Percentiles rank a stretch among this genome's conserved stretches.
These are phyloP conservation scores for Sporothrix brasiliensis DNA, from an alignment of 2,329 filamentous ascomycete genomes.

Conservation along the genomic window DNA sequence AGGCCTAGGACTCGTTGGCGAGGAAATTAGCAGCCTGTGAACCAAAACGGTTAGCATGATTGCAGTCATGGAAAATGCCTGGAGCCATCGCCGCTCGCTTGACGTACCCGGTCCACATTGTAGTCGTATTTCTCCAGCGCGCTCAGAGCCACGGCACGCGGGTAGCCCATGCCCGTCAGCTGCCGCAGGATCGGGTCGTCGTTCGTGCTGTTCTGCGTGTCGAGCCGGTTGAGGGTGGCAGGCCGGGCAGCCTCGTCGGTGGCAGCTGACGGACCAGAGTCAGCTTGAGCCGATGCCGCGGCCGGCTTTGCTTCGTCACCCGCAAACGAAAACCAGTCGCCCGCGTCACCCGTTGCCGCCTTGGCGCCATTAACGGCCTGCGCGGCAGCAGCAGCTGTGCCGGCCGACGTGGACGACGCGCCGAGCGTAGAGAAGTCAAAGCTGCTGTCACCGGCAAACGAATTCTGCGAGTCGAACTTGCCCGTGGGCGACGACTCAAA, in stretches of 20 bases:
- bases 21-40: conserved; percentile 24
- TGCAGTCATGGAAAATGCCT: background rate
- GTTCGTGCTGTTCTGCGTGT: conserved; percentile 74
- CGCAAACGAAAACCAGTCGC: conserved; percentile 64
- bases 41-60: conserved; percentile 17
- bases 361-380: conserved; percentile 46
- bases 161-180: conserved; percentile 86
- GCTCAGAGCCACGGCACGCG: conserved; percentile 69
- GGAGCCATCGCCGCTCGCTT: background rate
- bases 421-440: conserved; percentile 61
- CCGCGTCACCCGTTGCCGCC: conserved; percentile 53
- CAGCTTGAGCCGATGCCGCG: conserved; percentile 29
- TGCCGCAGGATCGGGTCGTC: conserved; percentile 92
- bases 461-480: conserved; percentile 51
- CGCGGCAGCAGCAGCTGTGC: conserved; percentile 35
- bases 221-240: conserved; percentile 59
- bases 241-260: conserved; percentile 39
- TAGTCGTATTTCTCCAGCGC: conserved; percentile 96
- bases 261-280: conserved; percentile 33
- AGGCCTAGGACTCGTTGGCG: conserved; percentile 24
- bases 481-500: conserved; percentile 71
- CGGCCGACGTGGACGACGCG: conserved; percentile 40
- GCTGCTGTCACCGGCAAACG: conserved; percentile 58
- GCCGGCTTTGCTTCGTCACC: conserved; percentile 16
- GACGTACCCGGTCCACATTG: conserved; percentile 85